Evolutionary conservation across 768 basidiomycete species (phyloP).

Genomic region (Porpolomopsis calyptriformis): DNA sequence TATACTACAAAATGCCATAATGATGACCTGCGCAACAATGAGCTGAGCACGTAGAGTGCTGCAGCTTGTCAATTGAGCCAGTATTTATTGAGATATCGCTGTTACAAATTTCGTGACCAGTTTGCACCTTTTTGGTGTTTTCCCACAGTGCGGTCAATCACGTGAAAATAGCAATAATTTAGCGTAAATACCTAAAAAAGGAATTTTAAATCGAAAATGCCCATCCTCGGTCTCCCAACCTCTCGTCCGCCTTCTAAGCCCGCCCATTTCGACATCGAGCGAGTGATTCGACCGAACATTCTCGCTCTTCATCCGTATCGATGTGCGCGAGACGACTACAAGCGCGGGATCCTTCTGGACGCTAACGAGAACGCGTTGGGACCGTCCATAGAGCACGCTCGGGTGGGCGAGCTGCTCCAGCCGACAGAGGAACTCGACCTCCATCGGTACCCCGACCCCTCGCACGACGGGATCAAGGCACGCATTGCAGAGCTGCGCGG

Average conservation of each 20-base stretch:
- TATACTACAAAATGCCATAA: too few species aligned
- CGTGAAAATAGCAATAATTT: too few species aligned
- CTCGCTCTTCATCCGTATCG: conserved; percentile 86
- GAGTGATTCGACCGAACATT: conserved; percentile 88
- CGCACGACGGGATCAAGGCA: conserved; percentile 67
- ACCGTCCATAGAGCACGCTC: conserved; percentile 48
- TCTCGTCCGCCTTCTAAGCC: conserved; percentile 41
- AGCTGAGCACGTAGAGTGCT: too few species aligned
- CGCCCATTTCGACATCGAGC: conserved; percentile 74
- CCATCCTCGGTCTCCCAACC: conserved; percentile 50
- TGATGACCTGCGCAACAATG: too few species aligned
- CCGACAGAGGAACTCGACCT: conserved; percentile 39
- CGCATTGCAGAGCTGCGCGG: conserved; percentile 65
- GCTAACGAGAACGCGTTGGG: conserved; percentile 97
- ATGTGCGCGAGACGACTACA: conserved; percentile 94
- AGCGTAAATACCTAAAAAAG: background rate
- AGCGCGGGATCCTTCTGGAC: conserved; percentile 82
- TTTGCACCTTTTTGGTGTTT: too few species aligned
- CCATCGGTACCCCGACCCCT: conserved; percentile 91
- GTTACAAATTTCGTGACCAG: too few species aligned
- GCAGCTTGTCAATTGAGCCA: too few species aligned
- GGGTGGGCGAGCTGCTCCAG: conserved; percentile 11
- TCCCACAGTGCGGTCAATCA: too few species aligned
- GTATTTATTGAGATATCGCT: too few species aligned
- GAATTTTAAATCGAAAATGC: conserved; percentile 27